Evolutionary conservation across 139 green algal species (phyloP), one percentile per base, ranked within the genome.

Genomic region (Yamagishiella unicocca): DNA sequence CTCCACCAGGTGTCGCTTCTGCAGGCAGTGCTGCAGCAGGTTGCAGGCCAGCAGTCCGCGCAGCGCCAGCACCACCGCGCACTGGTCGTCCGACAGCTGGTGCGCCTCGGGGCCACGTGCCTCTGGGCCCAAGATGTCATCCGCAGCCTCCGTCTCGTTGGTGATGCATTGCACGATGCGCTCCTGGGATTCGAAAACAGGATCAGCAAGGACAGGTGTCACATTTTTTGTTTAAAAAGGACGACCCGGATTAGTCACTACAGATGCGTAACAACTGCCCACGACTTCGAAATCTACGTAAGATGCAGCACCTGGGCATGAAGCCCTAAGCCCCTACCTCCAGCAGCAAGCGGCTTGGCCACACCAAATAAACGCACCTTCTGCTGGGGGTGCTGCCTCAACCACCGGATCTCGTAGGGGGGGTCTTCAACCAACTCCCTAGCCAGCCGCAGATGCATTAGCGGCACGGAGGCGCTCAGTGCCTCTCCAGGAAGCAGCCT

Each of bases 11-110:
- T 92, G 80, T 0, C 92, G 53, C 72, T 89, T 90, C 81, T 87
- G 50, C 70, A 95, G 87, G 89, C 87, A 90, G 73, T 95, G 90
- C 85, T 88, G n/a, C 61, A 95, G 88, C 74, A 95, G 54, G 66
- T 78, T 82, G 29, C 46, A 84, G 5, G 82, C 89, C 72, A 95
- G 88, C 83, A 95, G 83, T 1, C 93, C 93, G 24, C 93, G 67
- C 82, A 93, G 86, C 17, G 70, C 82, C 68, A 95, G 90, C 85
- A 95, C 33, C 53, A 91, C 81, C 1, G 58, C 77, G 29, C 19
- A 35, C 74, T 93, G 55, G 12, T 92, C 74, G 8, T 66, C 72
- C 3, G n/a, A 29, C 55, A 82, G 74, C 50, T 67, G 46, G 38
- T 62, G 43, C 25, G 10, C 43, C 72, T 40, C 25, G 21, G 70